phyloP scores from a whole-genome alignment of 768 basidiomycete genomes.

The Boletus huronensis region DNA sequence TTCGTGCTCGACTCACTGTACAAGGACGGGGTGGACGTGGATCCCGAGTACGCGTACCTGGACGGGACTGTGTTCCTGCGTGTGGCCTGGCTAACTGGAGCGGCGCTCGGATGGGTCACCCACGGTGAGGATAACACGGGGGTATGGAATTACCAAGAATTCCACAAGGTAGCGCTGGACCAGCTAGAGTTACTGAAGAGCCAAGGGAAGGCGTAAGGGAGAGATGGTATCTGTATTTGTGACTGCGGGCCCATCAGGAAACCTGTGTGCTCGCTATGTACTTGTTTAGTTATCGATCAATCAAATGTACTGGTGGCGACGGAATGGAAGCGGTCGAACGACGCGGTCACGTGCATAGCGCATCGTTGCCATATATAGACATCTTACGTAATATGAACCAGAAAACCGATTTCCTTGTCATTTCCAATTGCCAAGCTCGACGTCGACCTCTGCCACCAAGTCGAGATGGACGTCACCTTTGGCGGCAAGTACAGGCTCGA shows the following conservation, averaged over 20 bases:
- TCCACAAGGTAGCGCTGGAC: slow-evolving; percentile 25
- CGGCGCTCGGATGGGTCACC: slow-evolving; percentile 39
- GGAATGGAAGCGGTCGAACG: slow-evolving; percentile 7
- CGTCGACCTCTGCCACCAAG: slow-evolving; percentile 16
- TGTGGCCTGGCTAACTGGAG: slow-evolving; percentile 49
- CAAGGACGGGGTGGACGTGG: slow-evolving; percentile 30
- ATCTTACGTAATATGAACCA: slow-evolving; percentile 26
- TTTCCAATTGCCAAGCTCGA: too few species aligned
- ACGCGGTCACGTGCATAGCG: slow-evolving; percentile 29
- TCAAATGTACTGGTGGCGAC: background rate
- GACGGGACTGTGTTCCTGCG: slow-evolving; percentile 67
- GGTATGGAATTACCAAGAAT: slow-evolving; percentile 30
- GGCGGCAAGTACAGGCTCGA: slow-evolving; percentile 77
- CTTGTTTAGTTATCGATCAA: too few species aligned
- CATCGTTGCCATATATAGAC: background rate
- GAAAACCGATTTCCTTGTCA: slow-evolving; percentile 5
- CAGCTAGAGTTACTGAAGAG: slow-evolving; percentile 22
- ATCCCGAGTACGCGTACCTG: slow-evolving; percentile 44
- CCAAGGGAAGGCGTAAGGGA: slow-evolving; percentile 14
- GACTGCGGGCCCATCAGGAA: too few species aligned
- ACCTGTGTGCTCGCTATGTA: too few species aligned
- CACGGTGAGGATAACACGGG: slow-evolving; percentile 35
- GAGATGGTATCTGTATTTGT: too few species aligned
- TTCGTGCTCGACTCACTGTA: slow-evolving; percentile 28
- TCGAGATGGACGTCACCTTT: slow-evolving; percentile 43